Base-by-base conservation (phyloP, 2,329 filamentous ascomycete genomes). In the Elsinoe arachidis region DNA sequence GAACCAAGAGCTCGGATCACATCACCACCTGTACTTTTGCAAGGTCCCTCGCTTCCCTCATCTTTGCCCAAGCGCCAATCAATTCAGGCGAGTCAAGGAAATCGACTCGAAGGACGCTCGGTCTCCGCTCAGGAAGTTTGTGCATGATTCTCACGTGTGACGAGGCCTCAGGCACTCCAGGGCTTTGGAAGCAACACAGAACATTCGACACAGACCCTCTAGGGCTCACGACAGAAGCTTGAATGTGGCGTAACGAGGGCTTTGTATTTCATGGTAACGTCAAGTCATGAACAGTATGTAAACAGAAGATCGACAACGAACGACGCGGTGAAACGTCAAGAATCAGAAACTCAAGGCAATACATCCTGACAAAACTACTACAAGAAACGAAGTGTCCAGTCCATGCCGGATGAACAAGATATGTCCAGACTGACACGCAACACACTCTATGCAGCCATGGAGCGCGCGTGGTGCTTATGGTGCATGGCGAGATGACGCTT, bases 221-320 rank as follows among this genome's bases (percentile, higher is more conserved):
- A 15, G 39, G 39, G 39, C 39, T 43, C 39, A 21, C 9, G 17
- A 17, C n/a, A 11, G 26, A 46, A 46, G 41, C 41, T 46, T 46
- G 19, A 26, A 23, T 46, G 41, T 30, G 12, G 41, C 41, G 41
- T 17, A 46, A 46, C 41, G 41, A 46, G 21, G 41, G 41, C 41
- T 46, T 30, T 46, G 41, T 26, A 46, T 46, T 30, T 46, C 41
- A 23, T 46, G 41, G 41, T 46, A 46, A 46, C 41, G 41, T 46
- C 41, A 46, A 46, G 41, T 46, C 41, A 46, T 46, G 41, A 26
- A 46, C 3, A 46, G 41, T 30, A 46, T 46, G 26, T 9, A 30
- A 46, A 19, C 21, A 23, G 26, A 26, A 26, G 21, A 14, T 46
- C 10, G n/a, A 26, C 11, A 14, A 46, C 19, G 26, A 46, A 23